phyloP scores from a whole-genome alignment of 2,329 filamentous ascomycete species.

The Purpureocillium takamizusanense region DNA sequence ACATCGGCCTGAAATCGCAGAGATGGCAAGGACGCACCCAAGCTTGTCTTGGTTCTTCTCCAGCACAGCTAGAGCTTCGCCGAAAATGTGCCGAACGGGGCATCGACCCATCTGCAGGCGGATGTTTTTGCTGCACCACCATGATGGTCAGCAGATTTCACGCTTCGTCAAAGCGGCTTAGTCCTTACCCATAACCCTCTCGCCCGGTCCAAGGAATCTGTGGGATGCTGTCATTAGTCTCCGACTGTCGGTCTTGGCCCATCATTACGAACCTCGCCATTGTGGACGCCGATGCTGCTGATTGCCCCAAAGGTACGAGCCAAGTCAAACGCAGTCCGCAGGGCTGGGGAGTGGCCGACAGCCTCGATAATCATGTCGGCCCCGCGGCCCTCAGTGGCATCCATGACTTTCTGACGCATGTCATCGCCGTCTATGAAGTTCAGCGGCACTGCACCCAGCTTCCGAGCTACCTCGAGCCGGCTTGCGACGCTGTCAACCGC shows the following conservation, averaged over 20 bases:
- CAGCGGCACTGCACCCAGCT: constrained; percentile 71
- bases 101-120: constrained; percentile 69
- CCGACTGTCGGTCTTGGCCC: not conserved
- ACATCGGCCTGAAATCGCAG: not conserved
- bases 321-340: constrained; percentile 63
- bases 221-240: not conserved
- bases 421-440: constrained; percentile 64
- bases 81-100: constrained; percentile 63
- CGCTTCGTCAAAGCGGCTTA: no score
- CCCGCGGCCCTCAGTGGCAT: constrained; percentile 69
- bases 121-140: constrained; percentile 52
- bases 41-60: constrained; percentile 58
- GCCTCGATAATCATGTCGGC: constrained; percentile 80
- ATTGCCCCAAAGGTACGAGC: constrained; percentile 65
- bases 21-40: constrained; percentile 38
- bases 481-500: constrained; percentile 72
- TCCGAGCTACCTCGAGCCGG: constrained; percentile 62
- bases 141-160: no score
- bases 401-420: constrained; percentile 60
- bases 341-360: constrained; percentile 59
- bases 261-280: constrained; percentile 45
- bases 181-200: constrained; percentile 47
- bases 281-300: constrained; percentile 69
- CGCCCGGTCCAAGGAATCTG: constrained; percentile 60
- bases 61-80: constrained; percentile 54